These are phyloP conservation scores for Ogataea pini DNA, from an alignment of 805 yeast genomes.

Conservation along the genomic window DNA sequence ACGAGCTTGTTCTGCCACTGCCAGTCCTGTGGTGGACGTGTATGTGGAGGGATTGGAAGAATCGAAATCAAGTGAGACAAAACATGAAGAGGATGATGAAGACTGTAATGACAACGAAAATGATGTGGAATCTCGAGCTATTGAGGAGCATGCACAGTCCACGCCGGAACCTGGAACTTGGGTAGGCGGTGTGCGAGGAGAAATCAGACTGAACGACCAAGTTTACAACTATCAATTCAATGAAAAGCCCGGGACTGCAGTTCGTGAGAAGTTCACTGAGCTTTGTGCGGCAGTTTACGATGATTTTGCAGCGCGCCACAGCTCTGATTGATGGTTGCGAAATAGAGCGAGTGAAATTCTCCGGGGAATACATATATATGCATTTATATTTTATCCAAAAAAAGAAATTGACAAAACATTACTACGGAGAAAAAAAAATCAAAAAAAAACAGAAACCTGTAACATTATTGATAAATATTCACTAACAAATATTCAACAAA, in stretches of 20 bases:
- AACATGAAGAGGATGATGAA: slow-evolving; percentile 2
- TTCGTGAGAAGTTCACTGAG: slow-evolving; percentile 21
- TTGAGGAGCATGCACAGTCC: slow-evolving; percentile 27
- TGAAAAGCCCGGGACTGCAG: slow-evolving; percentile 16
- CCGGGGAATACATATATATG: neutral
- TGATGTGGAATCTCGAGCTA: slow-evolving; percentile 25
- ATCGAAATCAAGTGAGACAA: slow-evolving; percentile 2
- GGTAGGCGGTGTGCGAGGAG: slow-evolving; percentile 18
- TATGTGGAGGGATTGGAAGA: slow-evolving; percentile 6
- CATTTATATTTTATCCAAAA: neutral
- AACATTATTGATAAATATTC: too few species aligned
- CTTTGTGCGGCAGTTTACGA: slow-evolving; percentile 27
- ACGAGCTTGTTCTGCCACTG: neutral
- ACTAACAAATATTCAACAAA: too few species aligned
- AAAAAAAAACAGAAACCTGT: neutral
- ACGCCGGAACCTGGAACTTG: slow-evolving; percentile 4
- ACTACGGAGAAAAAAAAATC: neutral
- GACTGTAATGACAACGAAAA: slow-evolving; percentile 17
- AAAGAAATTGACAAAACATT: neutral
- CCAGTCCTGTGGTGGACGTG: slow-evolving; percentile 16
- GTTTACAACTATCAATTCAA: slow-evolving; percentile 23
- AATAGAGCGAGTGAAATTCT: neutral
- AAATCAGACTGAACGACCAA: slow-evolving; percentile 22
- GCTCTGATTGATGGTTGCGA: neutral
- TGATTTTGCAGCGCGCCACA: slow-evolving; percentile 12